Percentiles rank a stretch among this genome's conserved stretches.
phyloP scores from a whole-genome alignment of 139 green algal species.

The Zygnema cylindricum region DNA sequence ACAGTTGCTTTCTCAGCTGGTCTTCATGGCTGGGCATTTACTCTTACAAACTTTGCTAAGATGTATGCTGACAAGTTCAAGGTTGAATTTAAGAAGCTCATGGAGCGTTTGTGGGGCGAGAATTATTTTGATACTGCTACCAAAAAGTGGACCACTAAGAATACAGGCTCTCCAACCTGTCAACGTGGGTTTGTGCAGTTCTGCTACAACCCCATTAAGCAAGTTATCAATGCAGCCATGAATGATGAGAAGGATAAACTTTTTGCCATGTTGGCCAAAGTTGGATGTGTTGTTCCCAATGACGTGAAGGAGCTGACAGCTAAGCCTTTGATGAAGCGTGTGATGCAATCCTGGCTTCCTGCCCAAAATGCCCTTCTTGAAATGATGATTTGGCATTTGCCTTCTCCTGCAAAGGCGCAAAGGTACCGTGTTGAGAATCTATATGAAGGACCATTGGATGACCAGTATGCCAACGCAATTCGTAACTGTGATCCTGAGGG shows the following conservation, averaged over 20 bases:
- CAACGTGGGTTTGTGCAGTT: slow-evolving; percentile 98
- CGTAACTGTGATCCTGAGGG: slow-evolving; percentile 93
- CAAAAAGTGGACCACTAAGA: slow-evolving; percentile 98
- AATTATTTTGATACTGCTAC: slow-evolving; percentile 98
- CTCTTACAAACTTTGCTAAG: slow-evolving; percentile 94
- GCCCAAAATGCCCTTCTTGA: slow-evolving; percentile 93
- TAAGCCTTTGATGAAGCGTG: slow-evolving; percentile 90
- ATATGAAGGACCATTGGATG: slow-evolving; percentile 97
- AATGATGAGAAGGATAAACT: slow-evolving; percentile 96
- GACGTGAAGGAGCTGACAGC: slow-evolving; percentile 92
- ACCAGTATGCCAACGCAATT: slow-evolving; percentile 91
- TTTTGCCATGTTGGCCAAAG: slow-evolving; percentile 93
- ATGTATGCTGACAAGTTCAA: slow-evolving; percentile 98
- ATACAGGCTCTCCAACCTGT: slow-evolving; percentile 86
- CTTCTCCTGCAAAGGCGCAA: slow-evolving; percentile 81
- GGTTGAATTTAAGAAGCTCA: slow-evolving; percentile 87
- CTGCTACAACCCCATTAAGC: slow-evolving; percentile 93
- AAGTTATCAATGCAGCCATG: slow-evolving; percentile 93
- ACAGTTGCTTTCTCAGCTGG: slow-evolving; percentile 97
- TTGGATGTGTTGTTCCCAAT: slow-evolving; percentile 85
- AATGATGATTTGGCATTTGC: slow-evolving; percentile 96
- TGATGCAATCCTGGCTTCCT: slow-evolving; percentile 91
- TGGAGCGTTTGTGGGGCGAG: slow-evolving; percentile 95
- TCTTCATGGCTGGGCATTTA: slow-evolving; percentile 99
- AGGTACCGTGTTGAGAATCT: slow-evolving; percentile 96